A percentile compares a stretch with the other conserved stretches of the same genome.
Evolutionary conservation across 345 rosid species (phyloP).

Genomic region (Crucihimalaya himalaica): DNA sequence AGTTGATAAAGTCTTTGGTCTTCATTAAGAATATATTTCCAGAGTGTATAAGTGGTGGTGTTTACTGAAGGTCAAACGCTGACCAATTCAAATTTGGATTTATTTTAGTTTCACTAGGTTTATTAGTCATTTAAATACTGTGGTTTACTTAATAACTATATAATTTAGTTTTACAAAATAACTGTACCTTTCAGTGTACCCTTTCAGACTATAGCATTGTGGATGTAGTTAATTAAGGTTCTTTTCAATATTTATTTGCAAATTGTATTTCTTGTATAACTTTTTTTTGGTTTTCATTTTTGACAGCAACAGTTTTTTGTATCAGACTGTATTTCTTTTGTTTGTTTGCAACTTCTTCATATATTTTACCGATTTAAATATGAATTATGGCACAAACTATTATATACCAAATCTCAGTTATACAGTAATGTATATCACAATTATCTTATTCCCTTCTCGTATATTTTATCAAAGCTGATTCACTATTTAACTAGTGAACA

Average conservation of each 20-base stretch:
- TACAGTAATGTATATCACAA: not conserved
- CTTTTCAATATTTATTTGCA: not conserved
- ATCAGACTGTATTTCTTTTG: not conserved
- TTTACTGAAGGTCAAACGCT: conserved; percentile 51
- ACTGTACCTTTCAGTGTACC: not conserved
- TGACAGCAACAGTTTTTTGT: not conserved
- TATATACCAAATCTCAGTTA: not conserved
- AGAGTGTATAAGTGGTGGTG: conserved; percentile 15
- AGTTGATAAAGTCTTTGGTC: conserved; percentile 66
- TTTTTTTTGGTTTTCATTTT: not conserved
- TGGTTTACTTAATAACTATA: not conserved
- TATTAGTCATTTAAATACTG: not conserved
- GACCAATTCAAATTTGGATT: conserved; percentile 58
- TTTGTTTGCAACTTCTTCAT: not conserved
- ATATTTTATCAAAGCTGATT: not conserved
- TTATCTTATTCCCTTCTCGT: too few relatives aligned
- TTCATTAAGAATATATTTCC: not conserved
- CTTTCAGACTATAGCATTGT: not conserved
- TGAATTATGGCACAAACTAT: not conserved
- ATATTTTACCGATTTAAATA: not conserved
- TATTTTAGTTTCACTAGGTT: conserved; percentile 3
- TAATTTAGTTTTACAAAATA: not conserved
- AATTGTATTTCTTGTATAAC: not conserved
- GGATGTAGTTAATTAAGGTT: not conserved
- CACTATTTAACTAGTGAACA: not conserved